Evolutionary conservation across 192 early-diverging fungal species (phyloP).

Genomic region (Umbelopsis sp.): DNA sequence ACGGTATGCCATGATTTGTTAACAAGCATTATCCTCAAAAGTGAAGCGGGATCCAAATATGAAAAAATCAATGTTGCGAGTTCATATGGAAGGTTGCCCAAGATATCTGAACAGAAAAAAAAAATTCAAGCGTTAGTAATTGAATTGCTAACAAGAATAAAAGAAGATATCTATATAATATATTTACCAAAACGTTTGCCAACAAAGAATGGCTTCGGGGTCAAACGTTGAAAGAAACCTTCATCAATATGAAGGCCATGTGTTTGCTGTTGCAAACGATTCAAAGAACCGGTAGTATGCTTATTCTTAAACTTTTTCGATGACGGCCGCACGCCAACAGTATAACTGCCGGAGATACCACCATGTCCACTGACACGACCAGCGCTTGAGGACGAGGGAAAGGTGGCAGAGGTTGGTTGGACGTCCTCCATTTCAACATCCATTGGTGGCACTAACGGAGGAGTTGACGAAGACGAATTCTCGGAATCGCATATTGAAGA

Average conservation of each 20-base stretch:
- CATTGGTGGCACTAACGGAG: not conserved
- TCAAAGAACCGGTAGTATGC: conserved; percentile 10
- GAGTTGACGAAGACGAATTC: conserved; percentile 1
- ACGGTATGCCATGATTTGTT: conserved; percentile 70
- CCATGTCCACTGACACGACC: conserved; percentile 24
- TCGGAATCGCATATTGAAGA: conserved; percentile 18
- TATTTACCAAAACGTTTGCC: conserved; percentile 11
- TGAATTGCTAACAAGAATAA: not conserved
- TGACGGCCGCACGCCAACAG: conserved; percentile 1
- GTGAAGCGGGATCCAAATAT: conserved; percentile 62
- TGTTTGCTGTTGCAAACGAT: conserved; percentile 11
- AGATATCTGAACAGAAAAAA: conserved; percentile 49
- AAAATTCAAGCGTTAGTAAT: not conserved
- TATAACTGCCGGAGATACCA: conserved; percentile 21
- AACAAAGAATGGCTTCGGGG: not conserved
- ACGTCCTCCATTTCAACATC: conserved; percentile 22
- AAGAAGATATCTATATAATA: not conserved
- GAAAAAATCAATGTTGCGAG: conserved; percentile 69
- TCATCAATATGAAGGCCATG: conserved; percentile 23
- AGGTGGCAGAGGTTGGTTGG: conserved; percentile 10
- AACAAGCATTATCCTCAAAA: conserved; percentile 63
- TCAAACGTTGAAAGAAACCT: conserved; percentile 24
- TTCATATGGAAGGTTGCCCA: conserved; percentile 71
- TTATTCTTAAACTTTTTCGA: conserved; percentile 12
- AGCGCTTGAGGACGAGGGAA: conserved; percentile 10